Percentiles rank a stretch among this genome's conserved stretches.
Conservation (phyloP, 345 rosid species). For the Salix brachista region DNA sequence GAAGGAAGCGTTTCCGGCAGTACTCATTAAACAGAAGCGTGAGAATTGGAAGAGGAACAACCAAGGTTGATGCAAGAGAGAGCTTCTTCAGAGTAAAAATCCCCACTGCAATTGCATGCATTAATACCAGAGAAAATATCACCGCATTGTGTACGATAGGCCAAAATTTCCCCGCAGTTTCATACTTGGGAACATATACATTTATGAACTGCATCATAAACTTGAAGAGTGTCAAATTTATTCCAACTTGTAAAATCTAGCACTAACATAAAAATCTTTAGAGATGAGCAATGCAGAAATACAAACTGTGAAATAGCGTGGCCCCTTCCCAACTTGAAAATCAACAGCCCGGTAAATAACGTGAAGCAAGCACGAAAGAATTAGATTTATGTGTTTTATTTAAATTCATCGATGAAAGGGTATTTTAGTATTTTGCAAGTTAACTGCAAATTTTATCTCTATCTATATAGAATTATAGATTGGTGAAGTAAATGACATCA, state of each 20-base stretch:
- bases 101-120: slow-evolving; percentile 90
- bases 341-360: background rate
- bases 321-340: slow-evolving; percentile 5
- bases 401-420: too few relatives aligned
- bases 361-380: background rate
- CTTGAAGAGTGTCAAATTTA: slow-evolving; percentile 13
- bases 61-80: slow-evolving; percentile 57
- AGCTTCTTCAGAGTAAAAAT: slow-evolving; percentile 76
- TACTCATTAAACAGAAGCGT: slow-evolving; percentile 93
- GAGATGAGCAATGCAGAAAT: background rate
- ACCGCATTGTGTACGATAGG: slow-evolving; percentile 85
- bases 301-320: background rate
- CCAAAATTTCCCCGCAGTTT: slow-evolving; percentile 93
- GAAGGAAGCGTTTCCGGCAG: slow-evolving; percentile 93
- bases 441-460: too few relatives aligned
- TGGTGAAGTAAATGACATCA: too few relatives aligned
- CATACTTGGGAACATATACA: slow-evolving; percentile 79
- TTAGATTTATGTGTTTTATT: too few relatives aligned
- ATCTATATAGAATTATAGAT: too few relatives aligned
- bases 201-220: slow-evolving; percentile 64
- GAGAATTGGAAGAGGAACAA: slow-evolving; percentile 70
- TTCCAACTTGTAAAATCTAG: background rate
- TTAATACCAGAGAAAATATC: slow-evolving; percentile 83
- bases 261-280: background rate
- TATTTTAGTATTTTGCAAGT: too few relatives aligned